Percentiles rank a stretch among this genome's conserved stretches.
These are phyloP conservation scores for Podaxis mareebaensis DNA, from an alignment of 768 basidiomycete genomes.

Conservation along the genomic window DNA sequence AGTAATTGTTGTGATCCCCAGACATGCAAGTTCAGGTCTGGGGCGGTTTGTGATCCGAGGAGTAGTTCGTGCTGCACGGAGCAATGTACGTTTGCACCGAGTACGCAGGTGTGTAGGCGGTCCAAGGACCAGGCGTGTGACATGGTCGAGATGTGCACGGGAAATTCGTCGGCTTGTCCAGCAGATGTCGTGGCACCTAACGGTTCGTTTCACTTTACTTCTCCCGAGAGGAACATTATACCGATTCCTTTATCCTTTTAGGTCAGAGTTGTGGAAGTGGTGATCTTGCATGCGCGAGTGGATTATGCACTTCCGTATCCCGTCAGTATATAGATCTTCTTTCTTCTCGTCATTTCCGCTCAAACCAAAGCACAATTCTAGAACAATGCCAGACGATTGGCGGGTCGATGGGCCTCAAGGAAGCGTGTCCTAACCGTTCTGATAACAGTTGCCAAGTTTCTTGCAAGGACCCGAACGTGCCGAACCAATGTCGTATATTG, in stretches of 20 bases:
- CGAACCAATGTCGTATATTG: constrained; percentile 67
- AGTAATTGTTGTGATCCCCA: constrained; percentile 72
- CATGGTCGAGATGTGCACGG: constrained; percentile 71
- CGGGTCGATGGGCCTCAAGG: constrained; percentile 65
- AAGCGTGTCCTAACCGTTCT: constrained; percentile 62
- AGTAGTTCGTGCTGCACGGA: constrained; percentile 76
- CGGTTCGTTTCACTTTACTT: constrained; percentile 40
- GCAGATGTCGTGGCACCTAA: constrained; percentile 60
- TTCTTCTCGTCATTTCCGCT: constrained; percentile 18
- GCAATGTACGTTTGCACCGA: constrained; percentile 68
- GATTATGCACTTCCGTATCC: constrained; percentile 73
- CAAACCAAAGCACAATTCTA: constrained; percentile 26
- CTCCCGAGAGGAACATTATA: constrained; percentile 10
- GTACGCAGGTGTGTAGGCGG: constrained; percentile 70
- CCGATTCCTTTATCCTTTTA: constrained; percentile 24
- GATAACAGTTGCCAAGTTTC: constrained; percentile 76
- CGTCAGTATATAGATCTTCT: constrained; percentile 41
- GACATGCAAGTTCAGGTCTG: constrained; percentile 72
- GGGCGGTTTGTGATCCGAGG: constrained; percentile 77
- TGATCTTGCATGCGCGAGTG: constrained; percentile 73
- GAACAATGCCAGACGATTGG: constrained; percentile 80
- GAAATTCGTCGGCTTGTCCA: constrained; percentile 73
- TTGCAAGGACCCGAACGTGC: constrained; percentile 67
- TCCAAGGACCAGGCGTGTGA: constrained; percentile 70
- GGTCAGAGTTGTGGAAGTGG: constrained; percentile 66